Evolutionary conservation across 2,329 filamentous ascomycete genomes (phyloP), one percentile per base, ranked within the genome.

Genomic region (Stemphylium lycopersici): DNA sequence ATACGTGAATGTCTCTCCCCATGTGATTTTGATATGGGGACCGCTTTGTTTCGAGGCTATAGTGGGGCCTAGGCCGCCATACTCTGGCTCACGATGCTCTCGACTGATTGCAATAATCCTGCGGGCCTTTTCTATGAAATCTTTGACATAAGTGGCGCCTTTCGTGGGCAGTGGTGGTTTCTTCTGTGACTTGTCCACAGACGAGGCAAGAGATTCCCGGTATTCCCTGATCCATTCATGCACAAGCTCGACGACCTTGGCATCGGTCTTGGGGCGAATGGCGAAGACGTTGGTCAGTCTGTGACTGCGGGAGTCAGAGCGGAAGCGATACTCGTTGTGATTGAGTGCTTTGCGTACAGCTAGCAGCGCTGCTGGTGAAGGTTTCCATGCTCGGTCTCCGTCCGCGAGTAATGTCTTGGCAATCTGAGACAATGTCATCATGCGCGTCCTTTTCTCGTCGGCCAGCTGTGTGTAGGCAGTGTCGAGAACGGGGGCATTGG

Each of bases 341-440:
- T 81, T 71, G 6, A 93, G 70, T 7, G 87, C 83, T 51, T 84
- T 84, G 61, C 91, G 87, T 6, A 92, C 85, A 3, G 90, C 89
- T 65, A 91, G 90, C 4, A 91, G 74, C 7, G 82, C 80, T 24
- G 79, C 80, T 60, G 67, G 53, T 1, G 67, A 59, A 0, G 80
- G 75, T 11, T 56, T 59, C 61, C 64, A 72, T 2, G 40, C 18
- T 2, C 54, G 38, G 40, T 69, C 61, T 3, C 49, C 40, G 3
- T 45, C 61, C 11, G 66, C 65, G 50, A 79, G 68, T 20, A 84
- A 64, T 6, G 67, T 74, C 31, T 74, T 71, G 1, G 81, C 77
- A 38, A 83, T 79, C 15, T 79, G 76, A 0, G 74, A 62, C 22
- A 84, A 67, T 5, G 76, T 81, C 65, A 81, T 79, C 66, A 80